phyloP scores from a whole-genome alignment of 129 eudicot genomes.

The Artemisia annua region DNA sequence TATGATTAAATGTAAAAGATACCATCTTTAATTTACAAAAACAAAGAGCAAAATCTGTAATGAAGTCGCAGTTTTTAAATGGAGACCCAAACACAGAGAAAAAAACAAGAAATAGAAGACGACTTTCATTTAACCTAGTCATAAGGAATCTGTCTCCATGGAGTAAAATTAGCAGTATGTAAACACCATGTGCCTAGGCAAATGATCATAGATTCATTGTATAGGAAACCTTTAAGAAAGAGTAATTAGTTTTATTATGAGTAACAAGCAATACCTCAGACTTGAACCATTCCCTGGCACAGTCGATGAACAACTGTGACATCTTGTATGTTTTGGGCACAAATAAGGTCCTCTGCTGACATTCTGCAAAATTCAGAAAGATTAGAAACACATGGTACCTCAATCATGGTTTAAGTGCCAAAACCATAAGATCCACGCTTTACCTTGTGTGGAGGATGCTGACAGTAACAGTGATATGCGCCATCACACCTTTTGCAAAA shows the following conservation, averaged over 20 bases:
- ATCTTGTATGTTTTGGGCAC: constrained; percentile 96
- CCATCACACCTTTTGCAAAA: constrained; percentile 99
- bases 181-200: constrained; percentile 13
- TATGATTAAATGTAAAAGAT: constrained; percentile 16
- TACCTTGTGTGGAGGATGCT: constrained; percentile 99
- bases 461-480: constrained; percentile 96
- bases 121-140: constrained; percentile 8
- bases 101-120: constrained; percentile 7
- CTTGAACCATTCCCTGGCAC: constrained; percentile 98
- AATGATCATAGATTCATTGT: background rate
- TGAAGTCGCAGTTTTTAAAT: background rate
- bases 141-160: constrained; percentile 13
- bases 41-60: constrained; percentile 17
- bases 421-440: background rate
- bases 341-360: constrained; percentile 90
- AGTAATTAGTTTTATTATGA: constrained; percentile 3
- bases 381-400: background rate
- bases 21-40: constrained; percentile 6
- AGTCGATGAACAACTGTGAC: constrained; percentile 91
- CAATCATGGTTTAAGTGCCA: constrained; percentile 2
- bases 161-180: constrained; percentile 7
- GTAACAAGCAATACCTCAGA: constrained; percentile 57
- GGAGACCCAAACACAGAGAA: background rate
- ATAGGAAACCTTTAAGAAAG: constrained; percentile 11
- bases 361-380: constrained; percentile 48